A percentile compares a stretch with the other conserved stretches of the same genome.
Evolutionary conservation across 176 grass and related monocot genomes (phyloP).

Genomic region (Triticum timopheevii): DNA sequence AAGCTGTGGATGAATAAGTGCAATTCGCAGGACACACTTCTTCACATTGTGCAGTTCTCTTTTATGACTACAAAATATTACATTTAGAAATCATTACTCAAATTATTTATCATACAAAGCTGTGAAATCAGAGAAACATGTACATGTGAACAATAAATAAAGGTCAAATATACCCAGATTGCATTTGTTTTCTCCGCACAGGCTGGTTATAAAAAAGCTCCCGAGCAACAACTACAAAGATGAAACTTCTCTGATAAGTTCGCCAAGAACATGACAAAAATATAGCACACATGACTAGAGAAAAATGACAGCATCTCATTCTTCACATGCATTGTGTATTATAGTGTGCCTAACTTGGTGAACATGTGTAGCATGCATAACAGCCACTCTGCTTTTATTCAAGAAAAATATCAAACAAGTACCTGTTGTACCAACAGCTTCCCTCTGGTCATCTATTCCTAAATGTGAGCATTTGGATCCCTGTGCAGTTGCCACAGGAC

Average conservation of each 20-base stretch:
- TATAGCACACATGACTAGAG: constrained; percentile 1
- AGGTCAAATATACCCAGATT: constrained; percentile 56
- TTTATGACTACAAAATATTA: constrained; percentile 62
- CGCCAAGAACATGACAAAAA: not conserved
- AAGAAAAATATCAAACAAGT: constrained; percentile 28
- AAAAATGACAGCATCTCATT: constrained; percentile 12
- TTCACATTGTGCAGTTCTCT: constrained; percentile 79
- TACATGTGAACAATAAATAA: constrained; percentile 1
- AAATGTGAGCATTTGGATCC: constrained; percentile 86
- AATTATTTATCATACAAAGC: constrained; percentile 9
- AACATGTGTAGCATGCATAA: not conserved
- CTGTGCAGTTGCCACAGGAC: constrained; percentile 37
- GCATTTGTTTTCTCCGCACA: constrained; percentile 89
- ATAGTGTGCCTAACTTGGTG: not conserved
- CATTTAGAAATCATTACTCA: constrained; percentile 26
- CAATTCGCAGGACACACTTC: constrained; percentile 70
- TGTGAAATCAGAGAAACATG: constrained; percentile 33
- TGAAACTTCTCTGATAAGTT: constrained; percentile 1
- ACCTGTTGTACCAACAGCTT: constrained; percentile 90
- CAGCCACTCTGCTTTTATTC: constrained; percentile 9
- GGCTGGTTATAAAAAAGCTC: constrained; percentile 97
- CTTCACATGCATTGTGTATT: constrained; percentile 2
- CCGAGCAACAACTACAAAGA: constrained; percentile 74
- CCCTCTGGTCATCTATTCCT: constrained; percentile 95
- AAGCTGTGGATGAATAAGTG: constrained; percentile 81